These are phyloP conservation scores for Tetradesmus obliquus DNA, from an alignment of 139 green algal genomes.

Conservation along the genomic window DNA sequence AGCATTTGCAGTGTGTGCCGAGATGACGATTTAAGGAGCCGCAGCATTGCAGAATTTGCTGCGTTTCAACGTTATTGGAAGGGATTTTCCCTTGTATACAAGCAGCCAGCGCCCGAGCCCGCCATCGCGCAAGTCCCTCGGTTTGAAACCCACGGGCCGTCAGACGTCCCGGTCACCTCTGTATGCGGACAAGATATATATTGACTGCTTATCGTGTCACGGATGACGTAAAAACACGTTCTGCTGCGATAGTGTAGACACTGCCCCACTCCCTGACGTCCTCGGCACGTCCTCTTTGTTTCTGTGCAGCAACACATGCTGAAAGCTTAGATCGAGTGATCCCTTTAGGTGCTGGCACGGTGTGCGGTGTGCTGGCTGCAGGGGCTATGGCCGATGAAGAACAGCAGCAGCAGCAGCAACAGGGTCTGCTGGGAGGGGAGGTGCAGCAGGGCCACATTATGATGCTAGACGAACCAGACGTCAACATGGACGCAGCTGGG, in stretches of 20 bases:
- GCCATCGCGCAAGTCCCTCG: neutral
- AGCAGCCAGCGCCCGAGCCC: neutral
- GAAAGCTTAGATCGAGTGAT: neutral
- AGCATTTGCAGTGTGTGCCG: no score
- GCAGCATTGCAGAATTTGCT: no score
- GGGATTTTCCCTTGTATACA: neutral
- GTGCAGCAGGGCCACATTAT: neutral
- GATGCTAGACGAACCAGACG: neutral
- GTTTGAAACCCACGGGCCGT: neutral
- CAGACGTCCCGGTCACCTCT: neutral
- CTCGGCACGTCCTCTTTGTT: neutral
- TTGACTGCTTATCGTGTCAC: no score
- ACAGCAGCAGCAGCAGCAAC: neutral
- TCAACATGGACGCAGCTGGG: neutral
- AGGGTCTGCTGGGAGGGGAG: neutral
- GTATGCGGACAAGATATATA: no score
- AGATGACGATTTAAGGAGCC: no score
- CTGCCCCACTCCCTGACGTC: neutral
- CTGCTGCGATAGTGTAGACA: neutral
- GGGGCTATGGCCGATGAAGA: neutral
- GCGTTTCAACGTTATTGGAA: no score
- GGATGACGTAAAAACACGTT: neutral
- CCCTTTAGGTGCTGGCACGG: neutral
- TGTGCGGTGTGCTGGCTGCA: neutral
- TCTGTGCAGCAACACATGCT: neutral